Percentiles rank a stretch among this genome's conserved stretches.
These are phyloP conservation scores for Sporothrix dimorphospora DNA, from an alignment of 2,329 filamentous ascomycete genomes.

Conservation along the genomic window DNA sequence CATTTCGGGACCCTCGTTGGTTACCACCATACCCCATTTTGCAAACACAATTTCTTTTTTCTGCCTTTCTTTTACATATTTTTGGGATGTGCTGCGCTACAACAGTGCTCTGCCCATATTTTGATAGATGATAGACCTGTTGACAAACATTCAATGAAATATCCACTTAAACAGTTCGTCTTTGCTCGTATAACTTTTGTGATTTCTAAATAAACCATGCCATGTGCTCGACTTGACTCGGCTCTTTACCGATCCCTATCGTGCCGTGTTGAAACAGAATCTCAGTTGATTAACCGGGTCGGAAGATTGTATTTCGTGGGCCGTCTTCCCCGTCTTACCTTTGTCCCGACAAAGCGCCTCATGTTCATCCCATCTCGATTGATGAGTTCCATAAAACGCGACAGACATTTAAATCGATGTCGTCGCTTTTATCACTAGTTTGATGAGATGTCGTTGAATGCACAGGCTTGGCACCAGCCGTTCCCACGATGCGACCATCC, in stretches of 20 bases:
- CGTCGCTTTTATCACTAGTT: background rate
- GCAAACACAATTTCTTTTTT: background rate
- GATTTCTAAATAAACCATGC: background rate
- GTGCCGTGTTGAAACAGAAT: background rate
- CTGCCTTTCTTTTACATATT: slow-evolving; percentile 2
- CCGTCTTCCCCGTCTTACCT: background rate
- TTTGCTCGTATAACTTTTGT: background rate
- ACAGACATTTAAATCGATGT: background rate
- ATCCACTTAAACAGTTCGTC: background rate
- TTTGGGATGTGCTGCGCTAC: background rate
- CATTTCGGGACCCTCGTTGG: background rate
- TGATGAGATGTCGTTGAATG: slow-evolving; percentile 10
- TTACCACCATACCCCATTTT: slow-evolving; percentile 16
- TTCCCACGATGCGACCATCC: slow-evolving; percentile 13
- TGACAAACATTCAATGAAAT: slow-evolving; percentile 14
- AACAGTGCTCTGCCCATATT: slow-evolving; percentile 8
- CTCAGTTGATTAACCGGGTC: background rate
- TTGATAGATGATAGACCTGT: slow-evolving; percentile 17
- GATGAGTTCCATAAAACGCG: background rate
- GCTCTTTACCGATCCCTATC: background rate
- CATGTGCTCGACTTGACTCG: background rate
- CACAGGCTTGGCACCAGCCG: background rate
- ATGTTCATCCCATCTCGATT: background rate
- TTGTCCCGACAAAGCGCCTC: background rate
- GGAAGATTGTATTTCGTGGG: background rate